phyloP scores from a whole-genome alignment of 2,329 filamentous ascomycete genomes.

The Diplodia sapinea region DNA sequence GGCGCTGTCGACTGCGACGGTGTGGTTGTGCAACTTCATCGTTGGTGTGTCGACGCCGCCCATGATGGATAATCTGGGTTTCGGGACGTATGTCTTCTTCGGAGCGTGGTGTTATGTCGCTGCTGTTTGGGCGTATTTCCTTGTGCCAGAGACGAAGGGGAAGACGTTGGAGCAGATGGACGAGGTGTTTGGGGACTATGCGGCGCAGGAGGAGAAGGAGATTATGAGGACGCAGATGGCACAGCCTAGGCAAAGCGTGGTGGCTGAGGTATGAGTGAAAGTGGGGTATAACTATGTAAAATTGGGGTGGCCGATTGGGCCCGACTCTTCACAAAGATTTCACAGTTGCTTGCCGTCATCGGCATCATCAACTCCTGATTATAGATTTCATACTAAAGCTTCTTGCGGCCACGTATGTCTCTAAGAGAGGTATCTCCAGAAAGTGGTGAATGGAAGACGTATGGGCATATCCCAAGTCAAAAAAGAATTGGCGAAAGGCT shows the following conservation, averaged over 20 bases:
- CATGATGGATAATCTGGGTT: slow-evolving; percentile 63
- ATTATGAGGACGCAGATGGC: slow-evolving; percentile 18
- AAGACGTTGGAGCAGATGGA: slow-evolving; percentile 47
- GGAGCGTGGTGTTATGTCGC: slow-evolving; percentile 44
- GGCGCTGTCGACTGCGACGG: slow-evolving; percentile 66
- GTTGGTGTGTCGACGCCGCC: slow-evolving; percentile 69
- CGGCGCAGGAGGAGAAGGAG: slow-evolving; percentile 43
- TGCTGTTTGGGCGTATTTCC: slow-evolving; percentile 45
- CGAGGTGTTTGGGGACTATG: slow-evolving; percentile 43
- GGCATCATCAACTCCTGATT: no score
- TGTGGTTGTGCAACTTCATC: slow-evolving; percentile 70
- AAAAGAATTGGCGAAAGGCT: no score
- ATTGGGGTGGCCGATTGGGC: no score
- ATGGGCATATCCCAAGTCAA: no score
- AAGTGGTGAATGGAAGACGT: no score
- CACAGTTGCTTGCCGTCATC: no score
- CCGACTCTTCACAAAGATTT: background rate
- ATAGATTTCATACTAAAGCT: no score
- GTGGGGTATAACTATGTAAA: background rate
- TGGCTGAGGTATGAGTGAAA: background rate
- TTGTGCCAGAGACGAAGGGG: slow-evolving; percentile 45
- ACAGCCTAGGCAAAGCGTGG: background rate
- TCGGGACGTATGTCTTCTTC: slow-evolving; percentile 50
- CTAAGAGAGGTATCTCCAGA: no score
- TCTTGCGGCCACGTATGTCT: no score